Evolutionary conservation across 2,329 filamentous ascomycete species (phyloP), one percentile per base, ranked within the genome.

Genomic region (Cadophora luteo-olivacea): DNA sequence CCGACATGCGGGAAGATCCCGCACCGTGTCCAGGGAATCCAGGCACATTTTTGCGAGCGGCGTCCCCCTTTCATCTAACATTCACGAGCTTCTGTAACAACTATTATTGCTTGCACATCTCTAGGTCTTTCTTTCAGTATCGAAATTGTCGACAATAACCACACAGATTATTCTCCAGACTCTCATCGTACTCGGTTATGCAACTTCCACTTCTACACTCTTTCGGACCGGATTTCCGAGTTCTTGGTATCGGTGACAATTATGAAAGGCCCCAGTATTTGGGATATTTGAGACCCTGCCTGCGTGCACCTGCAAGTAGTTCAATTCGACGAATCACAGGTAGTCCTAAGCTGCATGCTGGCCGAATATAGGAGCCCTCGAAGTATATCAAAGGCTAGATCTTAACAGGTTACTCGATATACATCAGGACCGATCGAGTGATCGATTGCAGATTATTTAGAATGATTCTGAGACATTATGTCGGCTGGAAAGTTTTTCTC

Each of bases 161-260:
- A 19, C 36, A 16, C 12, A 16, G 12, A 16, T 19, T 11, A 45
- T 45, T 25, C 29, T 24, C 41, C 58, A 48, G 38, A 12, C 32
- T 16, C 41, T 32, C 25, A 51, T 16, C 24, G 41, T 49, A 62
- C 24, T 62, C 41, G 60, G 41, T n/a, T 62, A 33, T 49, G 16
- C 19, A 36, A 49, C 6, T 51, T 62, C 29, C 41, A 49, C 29
- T 33, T 48, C 41, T 49, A 41, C 14, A 51, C 7, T 36, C 38
- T 45, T 62, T 62, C 60, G 60, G 60, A 33, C 60, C 60, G 60
- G 60, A 48, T 51, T 62, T 62, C 60, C 60, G 60, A 62, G 41
- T 62, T 51, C 16, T 16, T 51, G 60, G 25, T 22, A 22, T 14
- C 25, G 60, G 51, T 62, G 16, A 33, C 60, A 48, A 51, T 48